These are phyloP conservation scores for Ustilaginoidea virens DNA, from an alignment of 2,329 filamentous ascomycete species.

Conservation along the genomic window DNA sequence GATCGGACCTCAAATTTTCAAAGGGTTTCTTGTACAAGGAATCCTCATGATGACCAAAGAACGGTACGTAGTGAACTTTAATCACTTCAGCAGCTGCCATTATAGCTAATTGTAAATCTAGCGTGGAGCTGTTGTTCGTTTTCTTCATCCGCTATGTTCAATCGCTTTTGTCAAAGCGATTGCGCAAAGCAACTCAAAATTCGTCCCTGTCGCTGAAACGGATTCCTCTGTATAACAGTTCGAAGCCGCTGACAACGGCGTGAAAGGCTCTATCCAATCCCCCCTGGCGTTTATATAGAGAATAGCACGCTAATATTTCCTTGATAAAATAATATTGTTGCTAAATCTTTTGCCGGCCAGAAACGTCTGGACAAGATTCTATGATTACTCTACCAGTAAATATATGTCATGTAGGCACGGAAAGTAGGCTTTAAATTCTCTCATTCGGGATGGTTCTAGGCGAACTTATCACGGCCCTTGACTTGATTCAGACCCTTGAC, in stretches of 20 bases:
- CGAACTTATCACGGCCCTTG: too few species aligned
- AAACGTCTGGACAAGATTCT: too few species aligned
- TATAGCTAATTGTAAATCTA: slow-evolving; percentile 17
- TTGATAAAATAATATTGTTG: too few species aligned
- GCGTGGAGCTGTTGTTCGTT: slow-evolving; percentile 79
- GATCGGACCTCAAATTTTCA: slow-evolving; percentile 83
- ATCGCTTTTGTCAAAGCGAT: slow-evolving; percentile 51
- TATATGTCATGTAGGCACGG: too few species aligned
- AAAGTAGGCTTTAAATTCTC: too few species aligned
- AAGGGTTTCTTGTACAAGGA: slow-evolving; percentile 86
- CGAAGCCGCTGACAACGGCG: slow-evolving; percentile 1
- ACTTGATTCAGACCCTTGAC: too few species aligned
- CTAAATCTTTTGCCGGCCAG: too few species aligned
- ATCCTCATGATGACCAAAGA: slow-evolving; percentile 99
- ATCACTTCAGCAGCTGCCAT: background rate
- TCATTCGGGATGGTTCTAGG: too few species aligned
- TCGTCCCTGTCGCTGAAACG: slow-evolving; percentile 32
- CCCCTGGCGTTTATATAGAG: too few species aligned
- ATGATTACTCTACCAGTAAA: too few species aligned
- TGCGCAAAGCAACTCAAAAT: slow-evolving; percentile 49
- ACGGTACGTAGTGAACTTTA: slow-evolving; percentile 36
- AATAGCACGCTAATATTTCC: too few species aligned
- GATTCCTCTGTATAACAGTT: slow-evolving; percentile 27
- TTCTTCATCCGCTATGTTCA: slow-evolving; percentile 71
- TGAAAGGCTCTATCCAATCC: too few species aligned